Percentiles rank a stretch among this genome's conserved stretches.
Evolutionary conservation across 257 asterid species (phyloP).

Genomic region (Ligustrum vulgare): DNA sequence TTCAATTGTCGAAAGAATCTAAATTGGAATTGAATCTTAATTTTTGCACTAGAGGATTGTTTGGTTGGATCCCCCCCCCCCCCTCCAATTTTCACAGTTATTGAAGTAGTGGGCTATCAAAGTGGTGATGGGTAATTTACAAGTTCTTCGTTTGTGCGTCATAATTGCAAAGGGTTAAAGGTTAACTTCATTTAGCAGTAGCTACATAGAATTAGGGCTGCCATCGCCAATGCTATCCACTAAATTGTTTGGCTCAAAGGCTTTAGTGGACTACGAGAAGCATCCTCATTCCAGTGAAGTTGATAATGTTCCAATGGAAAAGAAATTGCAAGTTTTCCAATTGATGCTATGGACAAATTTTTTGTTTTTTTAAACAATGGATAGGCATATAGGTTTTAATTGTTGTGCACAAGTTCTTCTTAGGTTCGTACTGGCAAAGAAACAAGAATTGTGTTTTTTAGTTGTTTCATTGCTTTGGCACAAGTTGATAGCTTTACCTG

Average conservation of each 20-base stretch:
- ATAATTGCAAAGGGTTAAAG: no score
- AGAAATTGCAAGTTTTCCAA: slow-evolving; percentile 61
- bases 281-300: slow-evolving; percentile 31
- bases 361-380: slow-evolving; percentile 89
- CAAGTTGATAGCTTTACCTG: slow-evolving; percentile 92
- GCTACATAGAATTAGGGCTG: slow-evolving; percentile 47
- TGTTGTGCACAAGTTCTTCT: slow-evolving; percentile 85
- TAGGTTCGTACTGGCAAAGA: slow-evolving; percentile 73
- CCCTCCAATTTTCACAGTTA: no score
- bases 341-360: slow-evolving; percentile 92
- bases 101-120: no score
- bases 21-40: no score
- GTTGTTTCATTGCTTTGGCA: slow-evolving; percentile 99
- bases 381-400: slow-evolving; percentile 84
- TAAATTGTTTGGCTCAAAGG: slow-evolving; percentile 43
- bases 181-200: no score
- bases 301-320: slow-evolving; percentile 46
- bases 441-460: slow-evolving; percentile 89
- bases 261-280: slow-evolving; percentile 35
- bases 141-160: no score
- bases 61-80: no score
- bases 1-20: no score
- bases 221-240: slow-evolving; percentile 43
- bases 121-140: no score
- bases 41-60: no score